A percentile compares a stretch with the other conserved stretches of the same genome.
phyloP scores from a whole-genome alignment of 306 rosid genomes.

The Casuarina glauca region DNA sequence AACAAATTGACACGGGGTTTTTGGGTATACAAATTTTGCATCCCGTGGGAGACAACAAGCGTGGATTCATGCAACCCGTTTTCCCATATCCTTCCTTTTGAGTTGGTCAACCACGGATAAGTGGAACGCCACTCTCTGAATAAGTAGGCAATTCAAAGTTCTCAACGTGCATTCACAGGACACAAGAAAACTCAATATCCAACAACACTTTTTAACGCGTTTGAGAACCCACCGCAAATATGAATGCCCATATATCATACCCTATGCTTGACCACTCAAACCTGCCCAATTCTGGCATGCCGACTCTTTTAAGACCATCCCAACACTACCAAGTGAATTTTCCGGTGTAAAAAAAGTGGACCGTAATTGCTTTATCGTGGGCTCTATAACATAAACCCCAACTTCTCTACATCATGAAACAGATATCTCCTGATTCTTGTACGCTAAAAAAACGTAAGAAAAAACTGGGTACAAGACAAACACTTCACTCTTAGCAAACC shows the following conservation, averaged over 20 bases:
- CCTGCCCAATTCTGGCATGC: too few species aligned
- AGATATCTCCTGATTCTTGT: not conserved
- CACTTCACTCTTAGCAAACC: not conserved
- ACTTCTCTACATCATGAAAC: not conserved
- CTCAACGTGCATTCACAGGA: not conserved
- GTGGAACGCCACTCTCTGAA: constrained; percentile 17
- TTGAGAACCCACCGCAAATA: not conserved
- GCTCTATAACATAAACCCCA: not conserved
- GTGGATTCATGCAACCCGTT: not conserved
- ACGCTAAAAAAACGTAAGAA: not conserved
- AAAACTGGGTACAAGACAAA: not conserved
- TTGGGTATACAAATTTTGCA: too few species aligned
- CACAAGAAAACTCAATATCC: not conserved
- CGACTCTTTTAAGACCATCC: too few species aligned
- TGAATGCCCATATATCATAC: too few species aligned
- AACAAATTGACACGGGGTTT: too few species aligned
- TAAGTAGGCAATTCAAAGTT: not conserved
- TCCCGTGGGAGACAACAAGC: not conserved
- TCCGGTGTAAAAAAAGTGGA: not conserved
- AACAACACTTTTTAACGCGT: not conserved
- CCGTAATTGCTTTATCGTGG: not conserved
- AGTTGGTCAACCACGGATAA: not conserved
- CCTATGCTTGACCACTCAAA: too few species aligned
- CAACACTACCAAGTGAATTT: too few species aligned
- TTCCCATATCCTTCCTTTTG: too few species aligned